Base-by-base conservation (phyloP, 1,139 yeast genomes). In the Suhomyces anneliseae region DNA sequence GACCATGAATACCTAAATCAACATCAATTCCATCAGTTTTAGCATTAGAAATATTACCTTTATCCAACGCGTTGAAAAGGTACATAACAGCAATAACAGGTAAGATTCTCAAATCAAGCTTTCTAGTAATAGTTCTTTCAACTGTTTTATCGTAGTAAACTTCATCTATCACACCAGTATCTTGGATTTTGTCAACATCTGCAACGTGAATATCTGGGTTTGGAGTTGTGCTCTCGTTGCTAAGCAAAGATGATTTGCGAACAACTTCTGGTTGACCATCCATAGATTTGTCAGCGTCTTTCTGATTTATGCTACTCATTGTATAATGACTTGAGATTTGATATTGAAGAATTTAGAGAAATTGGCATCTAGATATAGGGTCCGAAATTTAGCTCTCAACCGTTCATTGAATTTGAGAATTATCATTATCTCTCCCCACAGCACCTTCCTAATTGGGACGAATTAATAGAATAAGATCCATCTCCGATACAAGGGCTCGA, bases 31-130 rank as follows among this genome's bases (percentile, higher is more conserved):
- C 61, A 45, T 58, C 60, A 14, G 64, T 59, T 40, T 58, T 61
- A 27, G 65, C 63, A 35, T 61, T 60, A 34, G 58, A 51, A 26
- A 61, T 59, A 37, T 61, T 61, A 6, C 61, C 63, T 38, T 59
- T 60, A 40, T 61, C 67, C 44, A 65, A 56, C 7, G 68, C 67
- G 50, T 64, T 64, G 48, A 65, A 64, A 29, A 65, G 57, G 45
- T 64, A 65, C 59, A 65, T 57, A 9, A 61, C 27, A 19, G 68
- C 66, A 38, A 62, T 58, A 19, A 65, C 51, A 4, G 69, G 70
- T 27, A 66, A 51, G 12, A 72, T 69, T 44, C 68, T 58, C 8
- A 64, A 45, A 50, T 72, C 77, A 31, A 72, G 56, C 51, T 71
- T 71, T 36, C 69, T 55, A 32, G 66, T 59, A 14, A 70, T 58